These are phyloP conservation scores for Lichina pygmaea DNA, from an alignment of 495 filamentous ascomycete genomes.

Conservation along the genomic window DNA sequence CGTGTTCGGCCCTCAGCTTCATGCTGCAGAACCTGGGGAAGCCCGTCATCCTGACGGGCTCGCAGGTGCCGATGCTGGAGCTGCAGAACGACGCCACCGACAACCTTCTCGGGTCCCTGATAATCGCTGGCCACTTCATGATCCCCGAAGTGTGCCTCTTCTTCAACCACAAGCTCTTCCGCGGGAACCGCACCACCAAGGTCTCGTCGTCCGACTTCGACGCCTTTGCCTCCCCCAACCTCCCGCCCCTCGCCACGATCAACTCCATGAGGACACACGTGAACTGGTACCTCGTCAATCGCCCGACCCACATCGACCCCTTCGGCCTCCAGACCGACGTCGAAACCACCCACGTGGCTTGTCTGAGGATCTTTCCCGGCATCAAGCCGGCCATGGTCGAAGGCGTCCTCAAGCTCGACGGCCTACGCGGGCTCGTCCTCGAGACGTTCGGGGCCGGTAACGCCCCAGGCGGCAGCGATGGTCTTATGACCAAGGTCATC, in stretches of 20 bases:
- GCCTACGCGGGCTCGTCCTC: constrained; percentile 58
- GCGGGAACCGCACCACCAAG: constrained; percentile 78
- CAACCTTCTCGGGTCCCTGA: constrained; percentile 74
- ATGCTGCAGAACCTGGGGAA: constrained; percentile 86
- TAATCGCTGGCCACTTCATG: constrained; percentile 87
- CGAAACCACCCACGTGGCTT: constrained; percentile 74
- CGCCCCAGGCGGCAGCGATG: constrained; percentile 63
- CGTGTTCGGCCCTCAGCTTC: constrained; percentile 75
- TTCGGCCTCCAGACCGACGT: constrained; percentile 57
- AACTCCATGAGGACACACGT: constrained; percentile 59
- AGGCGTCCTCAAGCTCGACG: constrained; percentile 52
- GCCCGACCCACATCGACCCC: constrained; percentile 41
- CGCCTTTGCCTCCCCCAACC: constrained; percentile 29
- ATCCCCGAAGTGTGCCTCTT: constrained; percentile 91
- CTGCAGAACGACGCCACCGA: constrained; percentile 90
- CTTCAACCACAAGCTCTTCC: constrained; percentile 81
- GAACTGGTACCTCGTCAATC: constrained; percentile 54
- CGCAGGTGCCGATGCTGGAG: constrained; percentile 77
- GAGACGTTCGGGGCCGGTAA: constrained; percentile 95
- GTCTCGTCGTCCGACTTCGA: constrained; percentile 64
- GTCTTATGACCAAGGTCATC: constrained; percentile 57
- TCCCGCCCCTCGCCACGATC: constrained; percentile 11
- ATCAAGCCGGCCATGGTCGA: constrained; percentile 91
- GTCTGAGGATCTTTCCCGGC: constrained; percentile 81
- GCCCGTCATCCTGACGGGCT: constrained; percentile 57